Percentiles rank a stretch among this genome's conserved stretches.
Conservation (phyloP, 2,329 filamentous ascomycete genomes). For the Myriosclerotinia curreyana region DNA sequence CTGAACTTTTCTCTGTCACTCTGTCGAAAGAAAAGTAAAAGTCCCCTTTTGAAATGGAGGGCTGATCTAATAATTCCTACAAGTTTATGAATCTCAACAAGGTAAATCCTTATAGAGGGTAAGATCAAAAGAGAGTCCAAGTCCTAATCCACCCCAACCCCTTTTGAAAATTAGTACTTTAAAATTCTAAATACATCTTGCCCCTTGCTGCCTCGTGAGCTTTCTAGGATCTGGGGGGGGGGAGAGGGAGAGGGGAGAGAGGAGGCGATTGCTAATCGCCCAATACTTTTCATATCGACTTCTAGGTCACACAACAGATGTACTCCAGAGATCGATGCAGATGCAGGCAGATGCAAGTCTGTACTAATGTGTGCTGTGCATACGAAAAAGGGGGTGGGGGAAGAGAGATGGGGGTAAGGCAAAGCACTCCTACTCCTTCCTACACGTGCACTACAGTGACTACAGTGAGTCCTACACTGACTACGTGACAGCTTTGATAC, state of each 20-base stretch:
- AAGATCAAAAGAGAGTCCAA: constrained; percentile 17
- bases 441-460: too few species aligned
- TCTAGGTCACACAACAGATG: too few species aligned
- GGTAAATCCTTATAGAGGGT: constrained; percentile 1
- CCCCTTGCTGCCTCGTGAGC: constrained; percentile 16
- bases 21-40: neutral
- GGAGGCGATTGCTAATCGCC: too few species aligned
- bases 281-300: too few species aligned
- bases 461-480: too few species aligned
- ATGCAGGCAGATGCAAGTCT: neutral
- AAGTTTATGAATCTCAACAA: constrained; percentile 1
- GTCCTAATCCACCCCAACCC: constrained; percentile 4
- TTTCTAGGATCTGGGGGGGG: constrained; percentile 11
- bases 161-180: constrained; percentile 12
- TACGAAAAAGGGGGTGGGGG: neutral
- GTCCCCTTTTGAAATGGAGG: neutral
- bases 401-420: neutral
- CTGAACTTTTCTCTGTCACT: neutral
- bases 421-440: neutral
- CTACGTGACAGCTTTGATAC: too few species aligned
- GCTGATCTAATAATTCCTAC: constrained; percentile 3
- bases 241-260: too few species aligned
- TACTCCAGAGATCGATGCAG: neutral
- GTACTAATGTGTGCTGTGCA: neutral
- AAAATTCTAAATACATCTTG: constrained; percentile 3